Evolutionary conservation across 1,139 yeast species (phyloP), one percentile per base, ranked within the genome.

Genomic region (Debaryomycetaceae sp.): DNA sequence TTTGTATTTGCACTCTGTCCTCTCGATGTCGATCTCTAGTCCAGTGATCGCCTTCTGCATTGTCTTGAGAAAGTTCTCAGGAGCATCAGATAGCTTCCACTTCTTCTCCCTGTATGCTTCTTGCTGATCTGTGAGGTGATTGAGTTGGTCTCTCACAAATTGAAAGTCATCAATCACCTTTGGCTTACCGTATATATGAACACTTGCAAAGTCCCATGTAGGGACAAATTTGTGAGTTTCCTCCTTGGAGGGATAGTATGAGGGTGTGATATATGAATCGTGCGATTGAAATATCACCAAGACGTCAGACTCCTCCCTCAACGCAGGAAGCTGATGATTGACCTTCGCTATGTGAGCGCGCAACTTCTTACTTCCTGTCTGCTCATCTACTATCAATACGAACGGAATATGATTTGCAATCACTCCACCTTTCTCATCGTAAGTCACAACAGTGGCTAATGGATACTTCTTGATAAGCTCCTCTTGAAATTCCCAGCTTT

Each of bases 201-300:
- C 83, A 5, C 80, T 65, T 1, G 80, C 82, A 63, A 79, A 84
- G 59, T 80, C 84, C 90, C 89, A 84, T 0, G 90, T 84, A 9
- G 89, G 88, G 7, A 83, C 90, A 36, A 72, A 76, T 54, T 81
- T 83, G 49, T 81, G 85, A 24, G 84, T 78, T 42, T 72, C 73
- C 50, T 72, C 66, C 62, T 84, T 83, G 2, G 74, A 70, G 2
- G 80, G 76, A 55, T 84, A 83, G 71, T 83, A 83, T 13, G 74
- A 63, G 3, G 90, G 88, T 6, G 84, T 66, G 34, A 83, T 75
- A 57, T 84, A 84, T 1, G 80, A 68, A 54, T 81, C 72, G 4
- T 61, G 65, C 5, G 81, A 72, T 57, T 76, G 80, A 66, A 84
- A 84, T 5, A 81, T 69, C 9, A 83, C 75, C 53, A 80, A 63